Evolutionary conservation across 495 filamentous ascomycete species (phyloP).

Genomic region (Margaritispora aquatica): DNA sequence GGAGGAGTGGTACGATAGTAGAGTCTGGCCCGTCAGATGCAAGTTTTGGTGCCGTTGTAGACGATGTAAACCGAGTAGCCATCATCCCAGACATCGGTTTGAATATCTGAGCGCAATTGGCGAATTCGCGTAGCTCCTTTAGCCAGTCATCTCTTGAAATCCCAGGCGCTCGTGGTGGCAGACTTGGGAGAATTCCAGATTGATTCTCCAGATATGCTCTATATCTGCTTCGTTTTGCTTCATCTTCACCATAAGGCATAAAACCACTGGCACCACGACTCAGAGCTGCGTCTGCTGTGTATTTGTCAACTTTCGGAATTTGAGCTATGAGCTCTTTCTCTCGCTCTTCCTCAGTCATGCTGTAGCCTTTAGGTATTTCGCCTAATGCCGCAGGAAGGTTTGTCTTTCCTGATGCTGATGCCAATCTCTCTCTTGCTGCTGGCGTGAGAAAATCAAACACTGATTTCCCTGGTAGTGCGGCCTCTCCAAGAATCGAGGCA

Average conservation of each 20-base stretch:
- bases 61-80: constrained; percentile 86
- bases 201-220: constrained; percentile 71
- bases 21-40: constrained; percentile 22
- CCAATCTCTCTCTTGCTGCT: constrained; percentile 71
- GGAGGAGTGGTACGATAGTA: constrained; percentile 39
- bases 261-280: constrained; percentile 65
- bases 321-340: constrained; percentile 50
- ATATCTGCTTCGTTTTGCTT: constrained; percentile 71
- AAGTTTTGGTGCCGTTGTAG: constrained; percentile 38
- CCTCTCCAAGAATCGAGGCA: constrained; percentile 77
- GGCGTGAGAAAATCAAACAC: constrained; percentile 92
- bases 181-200: constrained; percentile 53
- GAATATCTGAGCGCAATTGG: constrained; percentile 84
- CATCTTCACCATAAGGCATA: constrained; percentile 84
- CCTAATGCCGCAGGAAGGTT: constrained; percentile 72
- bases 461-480: constrained; percentile 81
- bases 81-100: constrained; percentile 86
- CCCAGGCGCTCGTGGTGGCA: constrained; percentile 47
- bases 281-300: constrained; percentile 68
- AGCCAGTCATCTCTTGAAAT: constrained; percentile 68
- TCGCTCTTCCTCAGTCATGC: constrained; percentile 50
- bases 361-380: constrained; percentile 65
- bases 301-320: constrained; percentile 68
- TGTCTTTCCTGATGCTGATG: constrained; percentile 62
- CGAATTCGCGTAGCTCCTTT: constrained; percentile 80